These are phyloP conservation scores for Pulicaria dysenterica DNA, from an alignment of 129 eudicot genomes.

Conservation along the genomic window DNA sequence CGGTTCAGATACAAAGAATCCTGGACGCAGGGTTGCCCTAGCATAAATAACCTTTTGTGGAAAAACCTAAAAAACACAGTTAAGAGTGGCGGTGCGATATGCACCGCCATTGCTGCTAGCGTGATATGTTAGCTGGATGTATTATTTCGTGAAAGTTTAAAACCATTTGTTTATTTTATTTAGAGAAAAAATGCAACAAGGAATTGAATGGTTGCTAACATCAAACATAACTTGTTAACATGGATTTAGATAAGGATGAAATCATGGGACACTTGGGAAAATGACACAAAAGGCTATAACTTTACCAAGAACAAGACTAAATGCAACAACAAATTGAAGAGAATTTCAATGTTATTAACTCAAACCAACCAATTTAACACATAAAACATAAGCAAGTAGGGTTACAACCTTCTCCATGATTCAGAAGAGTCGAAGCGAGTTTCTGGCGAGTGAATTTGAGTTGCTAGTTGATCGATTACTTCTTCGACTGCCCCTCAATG, in stretches of 20 bases:
- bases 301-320: slow-evolving; percentile 13
- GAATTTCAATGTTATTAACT: slow-evolving; percentile 16
- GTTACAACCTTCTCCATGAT: slow-evolving; percentile 26
- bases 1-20: too few species aligned
- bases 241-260: neutral
- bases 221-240: neutral
- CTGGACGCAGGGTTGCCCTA: too few species aligned
- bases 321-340: slow-evolving; percentile 1
- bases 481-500: slow-evolving; percentile 71
- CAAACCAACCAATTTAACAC: slow-evolving; percentile 9
- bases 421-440: slow-evolving; percentile 51
- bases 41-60: too few species aligned
- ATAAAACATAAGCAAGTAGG: neutral
- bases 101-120: too few species aligned
- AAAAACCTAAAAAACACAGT: too few species aligned
- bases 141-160: too few species aligned
- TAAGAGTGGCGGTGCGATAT: too few species aligned
- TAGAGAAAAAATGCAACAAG: too few species aligned
- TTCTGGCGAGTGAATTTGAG: slow-evolving; percentile 62
- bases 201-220: neutral
- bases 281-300: neutral
- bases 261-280: neutral
- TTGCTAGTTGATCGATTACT: slow-evolving; percentile 39
- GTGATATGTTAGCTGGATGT: too few species aligned
- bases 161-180: too few species aligned